Percentiles rank a stretch among this genome's conserved stretches.
Conservation (phyloP, 805 yeast genomes). For the Myxozyma vanderwaltii region DNA sequence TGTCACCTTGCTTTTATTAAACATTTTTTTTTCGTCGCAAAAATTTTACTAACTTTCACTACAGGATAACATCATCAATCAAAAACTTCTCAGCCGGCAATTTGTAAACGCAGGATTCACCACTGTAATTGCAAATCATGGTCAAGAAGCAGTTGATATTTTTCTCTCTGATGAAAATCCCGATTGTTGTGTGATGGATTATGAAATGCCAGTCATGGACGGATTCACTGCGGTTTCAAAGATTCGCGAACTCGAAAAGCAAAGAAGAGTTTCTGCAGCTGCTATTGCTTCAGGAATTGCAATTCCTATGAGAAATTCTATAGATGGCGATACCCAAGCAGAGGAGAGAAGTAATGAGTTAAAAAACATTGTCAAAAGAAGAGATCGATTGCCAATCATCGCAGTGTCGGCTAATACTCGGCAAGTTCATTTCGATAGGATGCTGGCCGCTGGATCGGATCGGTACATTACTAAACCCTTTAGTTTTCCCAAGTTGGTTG, state of each 20-base stretch:
- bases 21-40: neutral
- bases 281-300: neutral
- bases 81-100: constrained; percentile 90
- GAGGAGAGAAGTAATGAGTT: neutral
- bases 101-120: constrained; percentile 75
- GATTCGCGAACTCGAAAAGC: constrained; percentile 30
- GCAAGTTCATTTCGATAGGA: constrained; percentile 30
- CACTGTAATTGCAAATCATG: constrained; percentile 84
- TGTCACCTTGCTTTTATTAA: neutral
- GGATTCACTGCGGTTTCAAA: constrained; percentile 38
- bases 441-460: constrained; percentile 34
- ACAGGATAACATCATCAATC: constrained; percentile 89
- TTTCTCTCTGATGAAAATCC: constrained; percentile 19
- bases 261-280: neutral
- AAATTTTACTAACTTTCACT: neutral
- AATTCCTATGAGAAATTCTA: neutral
- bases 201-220: constrained; percentile 37
- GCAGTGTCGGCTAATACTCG: constrained; percentile 35
- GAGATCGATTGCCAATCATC: constrained; percentile 30
- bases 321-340: no score
- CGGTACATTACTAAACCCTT: constrained; percentile 32
- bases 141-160: constrained; percentile 76
- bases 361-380: neutral
- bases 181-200: constrained; percentile 34
- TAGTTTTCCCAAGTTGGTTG: constrained; percentile 24